phyloP scores from a whole-genome alignment of 2,329 filamentous ascomycete genomes.

The Ophiocordyceps camponoti-floridani region DNA sequence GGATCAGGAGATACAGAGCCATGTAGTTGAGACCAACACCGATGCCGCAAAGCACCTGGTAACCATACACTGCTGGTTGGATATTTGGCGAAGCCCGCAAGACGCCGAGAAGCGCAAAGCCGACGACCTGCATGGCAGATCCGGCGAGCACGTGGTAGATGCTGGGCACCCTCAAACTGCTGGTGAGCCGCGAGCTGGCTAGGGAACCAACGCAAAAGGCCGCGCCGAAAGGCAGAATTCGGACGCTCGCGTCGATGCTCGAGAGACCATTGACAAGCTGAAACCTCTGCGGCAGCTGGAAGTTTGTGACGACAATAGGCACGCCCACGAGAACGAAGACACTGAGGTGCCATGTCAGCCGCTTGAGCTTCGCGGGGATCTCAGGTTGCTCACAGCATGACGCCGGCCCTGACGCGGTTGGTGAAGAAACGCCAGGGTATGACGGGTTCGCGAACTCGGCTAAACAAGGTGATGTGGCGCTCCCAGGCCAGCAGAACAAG shows the following conservation, averaged over 20 bases:
- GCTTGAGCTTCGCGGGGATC: background rate
- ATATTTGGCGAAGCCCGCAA: background rate
- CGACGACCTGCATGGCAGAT: background rate
- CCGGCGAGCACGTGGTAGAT: background rate
- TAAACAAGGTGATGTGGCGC: background rate
- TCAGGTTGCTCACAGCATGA: constrained; percentile 4
- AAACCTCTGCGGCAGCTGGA: constrained; percentile 7
- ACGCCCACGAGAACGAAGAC: constrained; percentile 1
- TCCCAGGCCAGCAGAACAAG: constrained; percentile 1
- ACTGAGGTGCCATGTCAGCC: background rate
- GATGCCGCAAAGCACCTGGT: background rate
- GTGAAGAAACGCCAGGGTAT: constrained; percentile 8
- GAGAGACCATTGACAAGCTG: constrained; percentile 6
- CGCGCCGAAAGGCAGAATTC: background rate
- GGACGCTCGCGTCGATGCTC: background rate
- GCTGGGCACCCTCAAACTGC: background rate
- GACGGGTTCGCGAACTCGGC: constrained; percentile 5
- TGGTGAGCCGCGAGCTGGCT: background rate
- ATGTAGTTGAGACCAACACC: background rate
- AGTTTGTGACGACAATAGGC: constrained; percentile 1
- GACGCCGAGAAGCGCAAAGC: background rate
- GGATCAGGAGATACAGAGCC: background rate
- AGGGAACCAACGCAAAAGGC: background rate
- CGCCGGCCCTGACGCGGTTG: constrained; percentile 4
- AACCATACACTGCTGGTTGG: background rate